Evolutionary conservation across 345 rosid genomes (phyloP), one percentile per base, ranked within the genome.

Genomic region (Moringa oleifera): DNA sequence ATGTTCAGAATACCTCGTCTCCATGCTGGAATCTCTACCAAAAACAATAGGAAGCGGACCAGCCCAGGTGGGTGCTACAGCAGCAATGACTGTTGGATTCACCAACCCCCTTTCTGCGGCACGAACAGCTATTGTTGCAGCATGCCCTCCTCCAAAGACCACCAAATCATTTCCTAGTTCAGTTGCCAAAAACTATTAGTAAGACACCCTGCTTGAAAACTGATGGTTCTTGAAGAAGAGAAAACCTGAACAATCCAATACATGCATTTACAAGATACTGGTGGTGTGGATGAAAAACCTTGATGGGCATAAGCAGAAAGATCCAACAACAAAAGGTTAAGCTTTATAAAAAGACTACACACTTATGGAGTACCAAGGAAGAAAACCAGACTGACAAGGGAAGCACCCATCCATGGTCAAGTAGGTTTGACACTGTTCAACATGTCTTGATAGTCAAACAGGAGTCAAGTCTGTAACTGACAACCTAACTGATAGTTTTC

Each of bases 1-100:
- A 63, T 46, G 57, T 58, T n/a, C 24, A 36, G 22, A 23, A 25
- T 79, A 92, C 97, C 98, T 85, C 36, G 84, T 70, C 65, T 80
- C 95, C 97, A 89, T 87, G 78, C 65, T 81, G 54, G 91, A 81
- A 64, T 92, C 97, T 67, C 95, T 89, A 60, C 94, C 97, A 70
- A 92, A 92, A 24, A 89, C 96, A 55, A 92, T 84, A 33, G 93
- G 98, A 23, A 92, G 88, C 51, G 95, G 96, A 49, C 96, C 96
- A 64, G 95, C 93, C 95, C 93, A 87, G 58, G 96, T 92, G 28
- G 96, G 95, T 20, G 98, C 97, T 57, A 89, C 87, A 13, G 94
- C 94, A 61, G 94, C 93, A 51, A 85, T 84, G 51, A 93, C 97
- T 67, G 75, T 74, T 57, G 95, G 90, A 73, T 87, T 87, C 65